phyloP scores from a whole-genome alignment of 495 filamentous ascomycete species.

The Penicillium odoratum region DNA sequence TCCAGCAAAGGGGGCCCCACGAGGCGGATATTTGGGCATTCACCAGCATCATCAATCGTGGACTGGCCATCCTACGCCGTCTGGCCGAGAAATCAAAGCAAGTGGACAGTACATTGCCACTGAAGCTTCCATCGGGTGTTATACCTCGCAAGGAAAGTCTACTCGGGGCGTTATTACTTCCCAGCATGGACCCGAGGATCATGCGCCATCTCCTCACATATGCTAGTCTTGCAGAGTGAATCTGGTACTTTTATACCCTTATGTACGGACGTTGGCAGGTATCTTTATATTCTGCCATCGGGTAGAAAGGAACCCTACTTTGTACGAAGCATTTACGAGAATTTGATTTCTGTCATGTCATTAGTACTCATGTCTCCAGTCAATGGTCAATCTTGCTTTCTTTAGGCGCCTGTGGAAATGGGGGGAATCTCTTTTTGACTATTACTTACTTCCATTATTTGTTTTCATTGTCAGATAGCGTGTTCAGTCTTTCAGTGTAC shows the following conservation, averaged over 20 bases:
- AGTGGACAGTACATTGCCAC: constrained; percentile 46
- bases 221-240: constrained; percentile 58
- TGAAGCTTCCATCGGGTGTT: constrained; percentile 59
- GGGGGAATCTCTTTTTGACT: constrained; percentile 19
- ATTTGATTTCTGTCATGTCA: constrained; percentile 31
- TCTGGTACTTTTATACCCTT: constrained; percentile 3
- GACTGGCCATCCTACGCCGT: constrained; percentile 66
- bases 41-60: constrained; percentile 63
- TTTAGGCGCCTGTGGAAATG: constrained; percentile 28
- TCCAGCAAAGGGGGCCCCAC: constrained; percentile 34
- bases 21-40: constrained; percentile 50
- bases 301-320: background rate
- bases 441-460: constrained; percentile 19
- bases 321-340: constrained; percentile 25
- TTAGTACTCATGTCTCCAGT: constrained; percentile 36
- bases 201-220: constrained; percentile 74
- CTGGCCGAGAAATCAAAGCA: constrained; percentile 72
- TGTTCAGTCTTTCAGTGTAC: constrained; percentile 37
- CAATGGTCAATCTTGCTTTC: constrained; percentile 18
- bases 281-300: constrained; percentile 1
- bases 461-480: constrained; percentile 39
- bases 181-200: constrained; percentile 58
- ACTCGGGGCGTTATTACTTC: constrained; percentile 64
- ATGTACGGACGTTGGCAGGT: background rate
- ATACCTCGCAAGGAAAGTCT: constrained; percentile 71